These are phyloP conservation scores for Dalbergia cochinchinensis DNA, from an alignment of 306 rosid species.

Conservation along the genomic window DNA sequence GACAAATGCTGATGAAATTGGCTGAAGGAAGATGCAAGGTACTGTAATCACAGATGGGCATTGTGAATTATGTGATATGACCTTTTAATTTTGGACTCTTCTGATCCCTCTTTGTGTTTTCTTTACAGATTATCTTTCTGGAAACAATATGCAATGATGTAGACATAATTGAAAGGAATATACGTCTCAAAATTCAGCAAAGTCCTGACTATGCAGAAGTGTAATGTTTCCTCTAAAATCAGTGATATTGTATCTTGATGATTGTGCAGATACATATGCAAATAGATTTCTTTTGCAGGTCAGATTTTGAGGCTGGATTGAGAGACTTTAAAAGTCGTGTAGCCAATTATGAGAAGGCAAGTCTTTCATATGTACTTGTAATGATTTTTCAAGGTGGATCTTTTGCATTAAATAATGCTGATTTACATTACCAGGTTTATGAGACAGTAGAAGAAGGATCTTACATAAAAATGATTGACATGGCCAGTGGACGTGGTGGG, in stretches of 20 bases:
- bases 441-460: constrained; percentile 99
- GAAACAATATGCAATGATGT: constrained; percentile 98
- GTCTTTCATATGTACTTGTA: constrained; percentile 41
- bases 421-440: constrained; percentile 72
- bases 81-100: constrained; percentile 27
- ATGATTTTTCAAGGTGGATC: constrained; percentile 36
- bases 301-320: constrained; percentile 91
- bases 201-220: constrained; percentile 98
- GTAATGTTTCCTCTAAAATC: constrained; percentile 64
- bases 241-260: constrained; percentile 40
- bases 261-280: constrained; percentile 30
- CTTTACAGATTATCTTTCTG: constrained; percentile 90
- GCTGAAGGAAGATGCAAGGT: constrained; percentile 99
- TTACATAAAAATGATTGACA: constrained; percentile 97
- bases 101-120: constrained; percentile 36
- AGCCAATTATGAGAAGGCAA: constrained; percentile 84
- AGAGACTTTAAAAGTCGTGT: constrained; percentile 88
- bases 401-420: constrained; percentile 38
- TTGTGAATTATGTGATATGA: constrained; percentile 35
- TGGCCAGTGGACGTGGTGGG: constrained; percentile 98
- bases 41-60: constrained; percentile 44
- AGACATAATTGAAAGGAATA: constrained; percentile 91
- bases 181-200: constrained; percentile 95
- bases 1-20: constrained; percentile 94
- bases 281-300: constrained; percentile 65